Percentiles rank a stretch among this genome's conserved stretches.
Conservation (phyloP, 140 eudicot genomes). For the Ambrosia hybrid region DNA sequence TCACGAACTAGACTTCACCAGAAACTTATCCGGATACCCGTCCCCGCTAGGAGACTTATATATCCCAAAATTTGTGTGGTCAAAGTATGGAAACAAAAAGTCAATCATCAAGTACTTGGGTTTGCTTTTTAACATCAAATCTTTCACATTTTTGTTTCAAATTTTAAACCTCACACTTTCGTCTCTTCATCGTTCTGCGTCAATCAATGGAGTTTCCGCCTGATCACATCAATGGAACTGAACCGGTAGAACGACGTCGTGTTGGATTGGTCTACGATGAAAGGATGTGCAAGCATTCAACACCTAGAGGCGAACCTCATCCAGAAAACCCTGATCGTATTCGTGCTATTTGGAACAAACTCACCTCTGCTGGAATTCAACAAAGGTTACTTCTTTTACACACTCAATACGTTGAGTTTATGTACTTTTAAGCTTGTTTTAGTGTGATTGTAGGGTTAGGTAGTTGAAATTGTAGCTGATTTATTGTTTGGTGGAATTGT, state of each 20-base stretch:
- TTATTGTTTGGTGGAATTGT: background rate
- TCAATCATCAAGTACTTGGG: background rate
- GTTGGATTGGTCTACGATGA: slow-evolving; percentile 84
- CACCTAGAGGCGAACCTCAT: slow-evolving; percentile 51
- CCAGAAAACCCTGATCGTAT: slow-evolving; percentile 66
- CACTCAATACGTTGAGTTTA: background rate
- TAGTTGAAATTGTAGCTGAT: background rate
- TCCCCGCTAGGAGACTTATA: no score
- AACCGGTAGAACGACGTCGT: slow-evolving; percentile 34
- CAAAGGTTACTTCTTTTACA: no score
- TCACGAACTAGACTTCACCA: no score
- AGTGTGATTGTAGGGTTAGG: background rate
- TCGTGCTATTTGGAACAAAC: no score
- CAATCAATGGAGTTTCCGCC: slow-evolving; percentile 18
- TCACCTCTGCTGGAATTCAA: no score
- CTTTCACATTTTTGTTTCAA: slow-evolving; percentile 13
- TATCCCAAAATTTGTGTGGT: background rate
- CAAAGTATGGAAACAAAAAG: background rate
- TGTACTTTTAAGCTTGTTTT: slow-evolving; percentile 15
- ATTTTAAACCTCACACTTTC: slow-evolving; percentile 22
- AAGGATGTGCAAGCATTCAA: slow-evolving; percentile 74
- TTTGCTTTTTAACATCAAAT: background rate
- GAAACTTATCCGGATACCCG: no score
- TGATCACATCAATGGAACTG: slow-evolving; percentile 10
- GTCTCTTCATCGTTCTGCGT: background rate